A percentile compares a stretch with the other conserved stretches of the same genome.
phyloP scores from a whole-genome alignment of 371 early-diverging fungal genomes.

The Mucor circinelloides region DNA sequence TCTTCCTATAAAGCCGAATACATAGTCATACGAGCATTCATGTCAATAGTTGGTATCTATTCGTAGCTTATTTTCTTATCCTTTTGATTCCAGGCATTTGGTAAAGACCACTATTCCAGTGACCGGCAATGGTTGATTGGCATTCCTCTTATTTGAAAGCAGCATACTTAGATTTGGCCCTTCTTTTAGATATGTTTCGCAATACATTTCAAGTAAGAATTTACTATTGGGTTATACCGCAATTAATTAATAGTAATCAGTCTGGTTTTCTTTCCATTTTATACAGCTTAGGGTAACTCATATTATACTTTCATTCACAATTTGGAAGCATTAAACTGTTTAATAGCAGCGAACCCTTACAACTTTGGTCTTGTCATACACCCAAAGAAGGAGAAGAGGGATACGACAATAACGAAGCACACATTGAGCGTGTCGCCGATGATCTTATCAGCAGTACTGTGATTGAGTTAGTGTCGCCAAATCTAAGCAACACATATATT shows the following conservation, averaged over 20 bases:
- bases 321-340: background rate
- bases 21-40: too few relatives aligned
- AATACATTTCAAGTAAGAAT: constrained; percentile 72
- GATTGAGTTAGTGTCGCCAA: constrained; percentile 77
- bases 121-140: background rate
- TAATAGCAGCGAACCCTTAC: constrained; percentile 79
- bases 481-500: constrained; percentile 85
- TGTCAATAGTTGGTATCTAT: too few relatives aligned
- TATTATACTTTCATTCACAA: background rate
- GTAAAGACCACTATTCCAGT: background rate
- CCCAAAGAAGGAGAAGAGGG: constrained; percentile 30
- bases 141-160: background rate
- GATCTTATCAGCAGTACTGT: constrained; percentile 83
- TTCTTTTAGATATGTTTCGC: constrained; percentile 57
- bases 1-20: too few relatives aligned
- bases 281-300: constrained; percentile 81
- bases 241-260: constrained; percentile 36
- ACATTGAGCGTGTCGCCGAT: constrained; percentile 79
- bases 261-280: constrained; percentile 90
- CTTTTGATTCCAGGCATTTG: background rate
- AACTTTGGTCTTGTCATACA: constrained; percentile 79
- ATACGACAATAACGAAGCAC: constrained; percentile 35
- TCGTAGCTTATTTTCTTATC: too few relatives aligned
- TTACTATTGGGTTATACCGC: background rate
- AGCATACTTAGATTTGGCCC: background rate